Base-by-base conservation (phyloP, 2,329 filamentous ascomycete species). In the Xylaria sp. region DNA sequence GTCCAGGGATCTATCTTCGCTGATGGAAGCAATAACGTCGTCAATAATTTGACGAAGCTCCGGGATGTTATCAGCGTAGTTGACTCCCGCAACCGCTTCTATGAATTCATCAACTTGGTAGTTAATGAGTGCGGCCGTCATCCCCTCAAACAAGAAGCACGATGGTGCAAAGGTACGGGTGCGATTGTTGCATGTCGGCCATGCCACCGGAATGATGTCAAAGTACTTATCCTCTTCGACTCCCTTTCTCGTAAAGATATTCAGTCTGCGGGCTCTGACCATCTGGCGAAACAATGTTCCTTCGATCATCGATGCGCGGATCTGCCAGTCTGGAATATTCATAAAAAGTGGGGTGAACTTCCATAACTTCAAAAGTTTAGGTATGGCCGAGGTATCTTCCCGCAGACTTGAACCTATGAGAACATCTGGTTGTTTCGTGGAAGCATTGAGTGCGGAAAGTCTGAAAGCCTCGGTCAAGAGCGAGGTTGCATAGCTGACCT, bases 41-140 rank as follows among this genome's bases (percentile, higher is more conserved):
- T 69, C 56, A 13, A 72, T 61, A 8, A 70, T 63, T 12, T 56
- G 20, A 6, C 63, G 68, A 18, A 71, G 60, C 39, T 46, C 56
- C 7, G 56, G 56, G 18, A 58, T 58, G n/a, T 58, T 28, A 37
- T 44, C 39, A 20, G 56, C 56, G 23, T 58, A 58, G 10, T 58
- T 58, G 10, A 44, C 25, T 1, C 66, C 70, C 0, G 67, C 66
- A 4, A 62, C 48, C 13, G 57, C 63, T 51, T 74, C 69, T 66
- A 74, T 72, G 52, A 66, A 73, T 51, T 74, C 72, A 51, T 73
- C 71, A 8, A 60, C 68, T 32, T 72, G 69, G 20, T 57, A 74
- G 32, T 65, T 69, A 2, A 72, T 57, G 15, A 71, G 59, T 3
- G 68, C 69, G 44, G 69, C 50, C 10, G 63, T 37, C 72, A 73